These are phyloP conservation scores for Madurella mycetomatis DNA, from an alignment of 2,329 filamentous ascomycete species.

Conservation along the genomic window DNA sequence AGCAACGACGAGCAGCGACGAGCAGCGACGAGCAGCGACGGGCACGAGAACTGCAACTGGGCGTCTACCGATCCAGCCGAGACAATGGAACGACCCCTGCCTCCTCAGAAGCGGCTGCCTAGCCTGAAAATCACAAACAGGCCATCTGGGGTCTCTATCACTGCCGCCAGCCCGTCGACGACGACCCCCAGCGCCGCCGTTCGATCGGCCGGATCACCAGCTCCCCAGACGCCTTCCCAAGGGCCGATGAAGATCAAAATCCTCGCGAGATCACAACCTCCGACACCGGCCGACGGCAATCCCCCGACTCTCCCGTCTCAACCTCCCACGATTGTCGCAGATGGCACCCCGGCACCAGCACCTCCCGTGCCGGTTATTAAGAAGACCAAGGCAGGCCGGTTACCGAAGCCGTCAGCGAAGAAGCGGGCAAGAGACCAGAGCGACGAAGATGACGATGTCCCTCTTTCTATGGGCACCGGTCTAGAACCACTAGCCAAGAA, in stretches of 20 bases:
- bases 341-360: slow-evolving; percentile 14
- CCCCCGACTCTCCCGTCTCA: slow-evolving; percentile 11
- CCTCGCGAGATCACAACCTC: slow-evolving; percentile 22
- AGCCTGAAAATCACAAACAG: slow-evolving; percentile 19
- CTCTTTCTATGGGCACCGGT: slow-evolving; percentile 30
- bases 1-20: too few relatives aligned
- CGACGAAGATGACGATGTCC: slow-evolving; percentile 41
- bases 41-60: neutral
- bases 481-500: slow-evolving; percentile 41
- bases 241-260: slow-evolving; percentile 25
- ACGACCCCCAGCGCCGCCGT: slow-evolving; percentile 15
- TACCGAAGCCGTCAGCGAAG: slow-evolving; percentile 58
- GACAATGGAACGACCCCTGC: slow-evolving; percentile 19
- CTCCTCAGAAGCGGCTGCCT: slow-evolving; percentile 16
- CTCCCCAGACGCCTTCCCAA: slow-evolving; percentile 21
- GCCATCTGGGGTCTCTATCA: slow-evolving; percentile 1
- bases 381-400: slow-evolving; percentile 58
- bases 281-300: slow-evolving; percentile 23
- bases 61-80: neutral
- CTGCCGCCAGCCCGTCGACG: slow-evolving; percentile 13
- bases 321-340: neutral
- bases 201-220: slow-evolving; percentile 18
- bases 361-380: slow-evolving; percentile 16
- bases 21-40: neutral
- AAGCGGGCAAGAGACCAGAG: slow-evolving; percentile 56